Evolutionary conservation across 2,329 filamentous ascomycete genomes (phyloP), one percentile per base, ranked within the genome.

Genomic region (Xylariales sp.): DNA sequence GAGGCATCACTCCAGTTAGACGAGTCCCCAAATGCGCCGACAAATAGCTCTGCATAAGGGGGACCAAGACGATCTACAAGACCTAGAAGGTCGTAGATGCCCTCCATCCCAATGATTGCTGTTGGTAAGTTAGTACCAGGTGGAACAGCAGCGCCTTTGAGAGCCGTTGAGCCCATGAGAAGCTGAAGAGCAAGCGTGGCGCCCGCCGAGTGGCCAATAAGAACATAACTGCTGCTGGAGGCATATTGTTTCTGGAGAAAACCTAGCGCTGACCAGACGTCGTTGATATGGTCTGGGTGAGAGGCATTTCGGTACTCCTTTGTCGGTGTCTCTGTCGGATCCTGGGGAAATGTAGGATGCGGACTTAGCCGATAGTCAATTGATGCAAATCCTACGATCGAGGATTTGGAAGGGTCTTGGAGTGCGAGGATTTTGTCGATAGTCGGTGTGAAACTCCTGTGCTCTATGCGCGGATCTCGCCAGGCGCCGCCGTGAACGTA

Each of bases 401-500:
- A 56, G 9, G 40, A 9, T 18, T 18, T 31, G 14, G 31, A 44
- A 43, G n/a, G 42, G 40, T 28, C 43, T 39, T 27, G 47, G 10
- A 46, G 54, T n/a, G 51, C 45, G 33, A 69, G 53, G 44, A 78
- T 58, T 25, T 60, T 53, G 43, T 62, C 56, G 37, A 78, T 64
- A 20, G 33, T 36, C 3, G 71, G 61, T 19, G 57, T 46, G 50
- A 77, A 76, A 42, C 66, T 66, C 38, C 66, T 53, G 20, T 70
- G 64, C 31, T 65, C 65, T 41, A 71, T 65, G 40, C 61, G 60
- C 31, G 78, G 77, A 57, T 83, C 80, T 44, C 78, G 69, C 79
- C 79, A 83, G 46, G 71, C 78, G 47, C 79, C 79, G 49, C 79
- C 79, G 55, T 83, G 79, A 53, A 83, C 70, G 58, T 70, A 81